A percentile compares a stretch with the other conserved stretches of the same genome.
phyloP scores from a whole-genome alignment of 1,139 yeast genomes.

The Taiozyma sp. region DNA sequence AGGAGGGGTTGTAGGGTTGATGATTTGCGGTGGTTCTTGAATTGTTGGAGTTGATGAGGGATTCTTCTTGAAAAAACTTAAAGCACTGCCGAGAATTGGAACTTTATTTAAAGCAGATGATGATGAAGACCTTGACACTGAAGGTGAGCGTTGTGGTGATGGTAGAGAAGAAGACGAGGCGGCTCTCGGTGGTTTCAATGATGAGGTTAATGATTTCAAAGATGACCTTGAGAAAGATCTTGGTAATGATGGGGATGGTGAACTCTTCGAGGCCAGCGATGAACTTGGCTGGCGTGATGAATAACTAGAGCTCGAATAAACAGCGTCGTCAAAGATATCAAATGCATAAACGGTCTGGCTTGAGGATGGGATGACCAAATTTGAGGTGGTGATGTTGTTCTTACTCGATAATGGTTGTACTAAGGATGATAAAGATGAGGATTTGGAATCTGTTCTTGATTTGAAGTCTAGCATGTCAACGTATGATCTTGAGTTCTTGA shows the following conservation, averaged over 20 bases:
- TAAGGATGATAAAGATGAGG: constrained; percentile 25
- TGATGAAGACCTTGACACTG: constrained; percentile 29
- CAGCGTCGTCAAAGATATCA: constrained; percentile 75
- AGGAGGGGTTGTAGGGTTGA: constrained; percentile 1
- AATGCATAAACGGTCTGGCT: constrained; percentile 48
- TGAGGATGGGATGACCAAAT: constrained; percentile 8
- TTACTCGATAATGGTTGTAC: neutral
- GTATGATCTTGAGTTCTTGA: constrained; percentile 3
- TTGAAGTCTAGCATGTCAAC: constrained; percentile 12
- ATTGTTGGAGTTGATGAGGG: constrained; percentile 6
- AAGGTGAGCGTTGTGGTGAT: constrained; percentile 11
- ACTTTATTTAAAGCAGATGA: constrained; percentile 28
- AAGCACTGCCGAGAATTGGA: constrained; percentile 25
- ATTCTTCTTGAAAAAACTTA: constrained; percentile 26
- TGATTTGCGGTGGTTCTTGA: constrained; percentile 5
- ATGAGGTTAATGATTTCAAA: neutral
- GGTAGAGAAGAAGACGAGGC: constrained; percentile 1
- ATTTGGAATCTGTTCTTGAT: neutral
- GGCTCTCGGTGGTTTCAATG: neutral
- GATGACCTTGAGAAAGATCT: neutral
- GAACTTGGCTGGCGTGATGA: neutral
- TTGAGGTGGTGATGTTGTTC: constrained; percentile 8
- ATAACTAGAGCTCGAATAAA: constrained; percentile 48
- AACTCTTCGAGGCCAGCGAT: neutral
- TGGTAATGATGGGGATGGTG: neutral